Conservation (phyloP, 805 yeast genomes). For the Candida silvicultrix region DNA sequence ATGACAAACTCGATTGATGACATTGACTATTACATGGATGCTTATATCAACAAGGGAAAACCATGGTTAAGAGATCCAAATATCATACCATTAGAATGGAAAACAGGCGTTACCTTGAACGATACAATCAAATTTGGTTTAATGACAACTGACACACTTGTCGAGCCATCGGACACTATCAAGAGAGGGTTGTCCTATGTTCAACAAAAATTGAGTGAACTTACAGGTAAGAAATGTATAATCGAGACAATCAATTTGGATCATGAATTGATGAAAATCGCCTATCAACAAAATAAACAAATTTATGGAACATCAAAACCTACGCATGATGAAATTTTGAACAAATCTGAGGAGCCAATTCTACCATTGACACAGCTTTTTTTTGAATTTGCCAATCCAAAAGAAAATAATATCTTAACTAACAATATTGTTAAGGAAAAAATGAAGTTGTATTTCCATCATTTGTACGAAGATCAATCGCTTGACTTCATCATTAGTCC, state of each 20-base stretch:
- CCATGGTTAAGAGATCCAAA: constrained; percentile 52
- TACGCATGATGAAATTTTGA: constrained; percentile 46
- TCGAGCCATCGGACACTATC: constrained; percentile 61
- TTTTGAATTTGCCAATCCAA: constrained; percentile 47
- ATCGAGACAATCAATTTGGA: constrained; percentile 48
- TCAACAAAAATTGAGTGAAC: constrained; percentile 37
- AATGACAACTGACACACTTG: constrained; percentile 57
- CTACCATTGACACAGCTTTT: constrained; percentile 58
- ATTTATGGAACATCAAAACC: constrained; percentile 58
- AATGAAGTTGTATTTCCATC: constrained; percentile 49
- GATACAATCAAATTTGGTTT: constrained; percentile 52
- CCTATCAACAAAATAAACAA: constrained; percentile 43
- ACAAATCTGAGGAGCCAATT: constrained; percentile 66
- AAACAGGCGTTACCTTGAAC: constrained; percentile 23
- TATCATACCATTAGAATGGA: constrained; percentile 33
- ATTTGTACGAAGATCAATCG: constrained; percentile 44
- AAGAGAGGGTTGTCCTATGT: constrained; percentile 46
- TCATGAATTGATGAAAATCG: constrained; percentile 45
- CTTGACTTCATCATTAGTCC: constrained; percentile 67
- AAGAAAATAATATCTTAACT: constrained; percentile 52
- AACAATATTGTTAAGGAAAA: constrained; percentile 53
- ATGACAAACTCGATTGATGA: constrained; percentile 59
- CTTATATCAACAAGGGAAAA: constrained; percentile 43
- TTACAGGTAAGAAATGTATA: constrained; percentile 30
- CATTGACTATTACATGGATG: constrained; percentile 60